Conservation (phyloP, 177 flowering plant species). For the Vitis hybrid region DNA sequence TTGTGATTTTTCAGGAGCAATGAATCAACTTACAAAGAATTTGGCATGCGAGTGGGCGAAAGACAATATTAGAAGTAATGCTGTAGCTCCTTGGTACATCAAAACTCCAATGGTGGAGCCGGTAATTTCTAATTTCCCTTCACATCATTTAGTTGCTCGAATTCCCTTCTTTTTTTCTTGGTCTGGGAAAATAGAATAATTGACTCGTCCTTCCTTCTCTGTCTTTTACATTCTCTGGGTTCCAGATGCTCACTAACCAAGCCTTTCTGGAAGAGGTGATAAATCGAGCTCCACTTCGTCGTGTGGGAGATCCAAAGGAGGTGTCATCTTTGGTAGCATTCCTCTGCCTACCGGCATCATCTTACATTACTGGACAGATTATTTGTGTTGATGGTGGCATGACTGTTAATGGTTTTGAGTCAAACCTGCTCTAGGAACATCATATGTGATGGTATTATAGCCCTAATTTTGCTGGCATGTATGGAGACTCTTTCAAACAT, state of each 20-base stretch:
- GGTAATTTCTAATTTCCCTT: conserved; percentile 23
- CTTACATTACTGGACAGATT: conserved; percentile 59
- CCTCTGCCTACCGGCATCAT: conserved; percentile 58
- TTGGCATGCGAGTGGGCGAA: conserved; percentile 83
- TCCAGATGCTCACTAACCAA: conserved; percentile 41
- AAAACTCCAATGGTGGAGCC: conserved; percentile 49
- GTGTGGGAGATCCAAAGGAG: conserved; percentile 54
- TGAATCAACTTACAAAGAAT: conserved; percentile 54
- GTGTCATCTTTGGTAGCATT: conserved; percentile 51
- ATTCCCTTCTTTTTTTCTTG: background rate
- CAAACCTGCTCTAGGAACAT: conserved; percentile 6
- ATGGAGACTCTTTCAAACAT: too few species aligned
- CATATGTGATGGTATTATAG: too few species aligned
- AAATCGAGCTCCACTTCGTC: conserved; percentile 42
- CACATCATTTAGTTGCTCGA: background rate
- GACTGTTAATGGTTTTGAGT: conserved; percentile 51
- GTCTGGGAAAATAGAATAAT: background rate
- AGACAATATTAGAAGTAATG: conserved; percentile 59
- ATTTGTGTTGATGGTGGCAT: conserved; percentile 63
- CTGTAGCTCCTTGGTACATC: conserved; percentile 67
- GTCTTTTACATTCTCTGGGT: too few species aligned
- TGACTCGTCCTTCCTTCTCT: background rate
- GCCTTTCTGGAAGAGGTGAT: conserved; percentile 37
- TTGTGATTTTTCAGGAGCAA: too few species aligned
- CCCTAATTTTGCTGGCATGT: too few species aligned